Conservation (phyloP, 208 protist species). For the Acanthamoeba lenticulata region DNA sequence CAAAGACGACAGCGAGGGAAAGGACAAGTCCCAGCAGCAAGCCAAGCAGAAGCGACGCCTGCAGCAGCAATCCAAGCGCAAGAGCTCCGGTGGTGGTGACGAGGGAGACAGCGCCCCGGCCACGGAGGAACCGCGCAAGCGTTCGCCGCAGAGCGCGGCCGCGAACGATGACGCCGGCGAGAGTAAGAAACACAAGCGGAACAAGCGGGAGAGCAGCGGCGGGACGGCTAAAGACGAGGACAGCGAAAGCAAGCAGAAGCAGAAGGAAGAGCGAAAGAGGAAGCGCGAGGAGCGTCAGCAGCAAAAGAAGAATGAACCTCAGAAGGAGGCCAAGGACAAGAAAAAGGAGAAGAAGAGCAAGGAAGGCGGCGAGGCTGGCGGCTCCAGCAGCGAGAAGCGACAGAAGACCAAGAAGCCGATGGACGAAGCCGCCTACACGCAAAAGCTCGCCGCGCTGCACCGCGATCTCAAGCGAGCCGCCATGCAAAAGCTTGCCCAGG, state of each 20-base stretch:
- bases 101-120: not conserved
- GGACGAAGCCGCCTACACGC: not conserved
- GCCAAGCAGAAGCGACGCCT: not conserved
- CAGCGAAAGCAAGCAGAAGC: not conserved
- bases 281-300: not conserved
- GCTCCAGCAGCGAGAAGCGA: not conserved
- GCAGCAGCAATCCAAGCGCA: not conserved
- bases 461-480: not conserved
- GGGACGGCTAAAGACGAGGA: not conserved
- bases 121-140: not conserved
- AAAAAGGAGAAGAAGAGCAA: not conserved
- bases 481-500: not conserved
- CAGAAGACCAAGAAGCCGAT: not conserved
- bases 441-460: not conserved
- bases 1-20: not conserved
- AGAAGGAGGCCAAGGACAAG: not conserved
- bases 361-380: not conserved
- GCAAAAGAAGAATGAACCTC: not conserved
- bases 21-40: not conserved
- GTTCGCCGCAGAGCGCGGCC: not conserved
- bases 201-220: not conserved
- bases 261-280: not conserved
- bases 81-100: no score
- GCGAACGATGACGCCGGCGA: not conserved
- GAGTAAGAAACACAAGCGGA: slow-evolving; percentile 1